Evolutionary conservation across 129 eudicot genomes (phyloP).

Genomic region (Centaurea solstitialis): DNA sequence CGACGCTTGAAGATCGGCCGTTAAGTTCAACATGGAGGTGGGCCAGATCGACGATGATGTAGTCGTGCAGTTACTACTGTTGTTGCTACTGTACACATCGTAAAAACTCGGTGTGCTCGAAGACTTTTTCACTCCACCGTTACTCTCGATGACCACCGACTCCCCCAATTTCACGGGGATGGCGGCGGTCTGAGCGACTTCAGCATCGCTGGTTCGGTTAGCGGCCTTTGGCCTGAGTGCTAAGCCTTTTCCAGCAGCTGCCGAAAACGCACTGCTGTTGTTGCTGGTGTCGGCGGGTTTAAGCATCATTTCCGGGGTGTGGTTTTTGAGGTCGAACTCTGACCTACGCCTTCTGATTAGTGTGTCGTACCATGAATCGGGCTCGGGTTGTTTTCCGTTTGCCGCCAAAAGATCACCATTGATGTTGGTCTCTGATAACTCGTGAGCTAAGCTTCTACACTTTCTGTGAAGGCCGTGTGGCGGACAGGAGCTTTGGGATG

Average conservation of each 20-base stretch:
- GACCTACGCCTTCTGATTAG: slow-evolving; percentile 55
- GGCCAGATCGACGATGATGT: slow-evolving; percentile 76
- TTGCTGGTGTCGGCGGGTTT: slow-evolving; percentile 63
- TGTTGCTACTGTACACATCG: slow-evolving; percentile 43
- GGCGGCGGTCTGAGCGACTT: slow-evolving; percentile 32
- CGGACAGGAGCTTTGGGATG: slow-evolving; percentile 25
- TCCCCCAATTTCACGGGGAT: slow-evolving; percentile 40
- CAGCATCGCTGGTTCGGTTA: slow-evolving; percentile 45
- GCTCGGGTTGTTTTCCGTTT: slow-evolving; percentile 31
- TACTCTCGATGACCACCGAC: slow-evolving; percentile 27
- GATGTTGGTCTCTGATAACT: slow-evolving; percentile 25
- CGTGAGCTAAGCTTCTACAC: slow-evolving; percentile 63
- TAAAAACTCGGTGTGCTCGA: slow-evolving; percentile 75
- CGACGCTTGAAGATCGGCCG: slow-evolving; percentile 79
- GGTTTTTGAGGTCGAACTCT: slow-evolving; percentile 49
- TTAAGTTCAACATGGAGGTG: slow-evolving; percentile 66
- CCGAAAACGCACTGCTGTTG: slow-evolving; percentile 56
- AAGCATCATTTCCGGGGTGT: slow-evolving; percentile 65
- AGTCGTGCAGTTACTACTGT: slow-evolving; percentile 17
- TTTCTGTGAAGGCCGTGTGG: slow-evolving; percentile 67
- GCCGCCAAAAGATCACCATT: slow-evolving; percentile 10
- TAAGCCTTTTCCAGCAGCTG: slow-evolving; percentile 66
- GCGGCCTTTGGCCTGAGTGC: slow-evolving; percentile 70
- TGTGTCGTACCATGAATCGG: slow-evolving; percentile 49
- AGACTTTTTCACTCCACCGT: slow-evolving; percentile 69